A percentile compares a stretch with the other conserved stretches of the same genome.
Evolutionary conservation across 176 grass and related monocot species (phyloP).

Genomic region (Otatea glauca): DNA sequence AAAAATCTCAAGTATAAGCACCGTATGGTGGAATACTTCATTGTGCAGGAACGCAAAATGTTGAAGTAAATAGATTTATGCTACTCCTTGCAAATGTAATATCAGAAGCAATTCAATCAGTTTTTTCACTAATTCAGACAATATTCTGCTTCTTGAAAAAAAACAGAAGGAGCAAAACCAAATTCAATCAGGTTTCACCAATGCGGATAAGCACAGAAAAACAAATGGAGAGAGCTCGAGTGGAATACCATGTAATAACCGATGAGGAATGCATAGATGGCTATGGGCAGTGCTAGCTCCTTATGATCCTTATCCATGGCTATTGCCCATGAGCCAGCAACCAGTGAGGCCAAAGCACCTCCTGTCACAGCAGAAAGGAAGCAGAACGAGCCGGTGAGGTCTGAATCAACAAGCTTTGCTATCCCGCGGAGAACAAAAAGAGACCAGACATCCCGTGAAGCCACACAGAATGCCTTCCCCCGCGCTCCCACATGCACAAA

Average conservation of each 20-base stretch:
- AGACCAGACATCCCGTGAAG: conserved; percentile 80
- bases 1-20: conserved; percentile 7
- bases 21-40: background rate
- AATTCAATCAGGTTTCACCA: conserved; percentile 9
- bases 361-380: conserved; percentile 74
- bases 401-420: conserved; percentile 69
- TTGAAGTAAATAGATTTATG: conserved; percentile 5
- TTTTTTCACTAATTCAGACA: conserved; percentile 23
- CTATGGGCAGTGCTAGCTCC: conserved; percentile 46
- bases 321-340: conserved; percentile 77
- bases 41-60: background rate
- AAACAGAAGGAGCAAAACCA: background rate
- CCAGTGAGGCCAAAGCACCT: conserved; percentile 64
- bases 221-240: background rate
- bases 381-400: conserved; percentile 87
- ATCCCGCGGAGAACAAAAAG: conserved; percentile 81
- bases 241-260: conserved; percentile 86
- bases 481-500: conserved; percentile 63
- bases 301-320: conserved; percentile 58
- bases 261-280: conserved; percentile 72
- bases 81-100: conserved; percentile 3
- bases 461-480: conserved; percentile 64
- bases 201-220: conserved; percentile 23
- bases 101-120: conserved; percentile 3
- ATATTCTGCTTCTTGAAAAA: background rate